Percentiles rank a stretch among this genome's conserved stretches.
phyloP scores from a whole-genome alignment of 192 early-diverging fungal genomes.

The Podila verticillata region DNA sequence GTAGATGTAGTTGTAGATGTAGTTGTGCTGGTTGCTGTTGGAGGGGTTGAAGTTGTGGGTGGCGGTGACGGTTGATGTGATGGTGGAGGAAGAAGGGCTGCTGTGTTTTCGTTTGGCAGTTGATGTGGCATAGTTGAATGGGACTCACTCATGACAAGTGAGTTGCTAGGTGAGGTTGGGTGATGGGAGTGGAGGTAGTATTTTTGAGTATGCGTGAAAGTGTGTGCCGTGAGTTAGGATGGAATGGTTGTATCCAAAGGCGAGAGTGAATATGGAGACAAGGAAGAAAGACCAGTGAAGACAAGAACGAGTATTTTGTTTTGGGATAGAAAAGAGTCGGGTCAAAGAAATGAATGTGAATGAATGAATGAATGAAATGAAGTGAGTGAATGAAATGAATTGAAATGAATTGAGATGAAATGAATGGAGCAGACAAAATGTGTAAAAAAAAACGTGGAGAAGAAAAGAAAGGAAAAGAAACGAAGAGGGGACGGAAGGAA shows the following conservation, averaged over 20 bases:
- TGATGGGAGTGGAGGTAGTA: background rate
- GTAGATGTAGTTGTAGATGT: too few species aligned
- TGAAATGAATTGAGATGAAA: background rate
- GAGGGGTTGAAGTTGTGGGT: background rate
- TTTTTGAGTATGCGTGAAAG: background rate
- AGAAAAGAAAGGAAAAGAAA: background rate
- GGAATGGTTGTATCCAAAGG: background rate
- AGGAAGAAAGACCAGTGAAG: background rate
- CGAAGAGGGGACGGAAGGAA: background rate
- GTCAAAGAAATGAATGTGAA: too few species aligned
- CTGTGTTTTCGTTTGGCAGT: constrained; percentile 14
- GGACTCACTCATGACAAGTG: constrained; percentile 25
- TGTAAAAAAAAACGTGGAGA: background rate
- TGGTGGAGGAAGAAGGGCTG: background rate
- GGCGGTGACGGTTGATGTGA: too few species aligned
- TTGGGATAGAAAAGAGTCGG: background rate
- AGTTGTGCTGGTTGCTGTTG: background rate
- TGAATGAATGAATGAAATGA: background rate
- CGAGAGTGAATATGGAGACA: background rate
- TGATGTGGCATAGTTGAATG: constrained; percentile 14
- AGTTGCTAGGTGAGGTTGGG: background rate
- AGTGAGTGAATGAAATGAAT: background rate
- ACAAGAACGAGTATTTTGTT: background rate
- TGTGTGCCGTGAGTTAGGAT: background rate
- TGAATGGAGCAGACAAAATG: background rate